Evolutionary conservation across 1,139 yeast genomes (phyloP).

Genomic region (Candida neerlandica): DNA sequence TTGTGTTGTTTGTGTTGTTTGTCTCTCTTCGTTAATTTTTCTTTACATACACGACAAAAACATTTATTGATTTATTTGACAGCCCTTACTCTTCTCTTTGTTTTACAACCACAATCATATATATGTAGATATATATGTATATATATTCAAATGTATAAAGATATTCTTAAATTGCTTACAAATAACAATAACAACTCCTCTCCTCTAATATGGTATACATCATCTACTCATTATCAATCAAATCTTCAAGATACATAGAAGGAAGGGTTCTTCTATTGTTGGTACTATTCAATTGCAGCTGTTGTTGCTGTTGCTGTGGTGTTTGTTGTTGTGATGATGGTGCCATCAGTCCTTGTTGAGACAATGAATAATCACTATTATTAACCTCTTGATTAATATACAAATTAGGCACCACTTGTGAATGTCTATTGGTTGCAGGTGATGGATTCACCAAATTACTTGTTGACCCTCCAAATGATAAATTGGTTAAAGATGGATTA

Average conservation of each 20-base stretch:
- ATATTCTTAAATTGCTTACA: neutral
- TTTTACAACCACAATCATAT: no score
- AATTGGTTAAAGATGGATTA: slow-evolving; percentile 24
- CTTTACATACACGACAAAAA: no score
- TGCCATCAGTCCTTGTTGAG: slow-evolving; percentile 15
- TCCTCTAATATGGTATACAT: no score
- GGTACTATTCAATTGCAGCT: slow-evolving; percentile 11
- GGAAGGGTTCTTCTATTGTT: slow-evolving; percentile 47
- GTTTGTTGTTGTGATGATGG: slow-evolving; percentile 9
- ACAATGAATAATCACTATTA: slow-evolving; percentile 38
- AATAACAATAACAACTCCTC: no score
- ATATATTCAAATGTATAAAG: neutral
- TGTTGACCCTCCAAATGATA: slow-evolving; percentile 30
- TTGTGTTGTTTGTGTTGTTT: slow-evolving; percentile 1
- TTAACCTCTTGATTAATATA: slow-evolving; percentile 39
- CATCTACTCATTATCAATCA: slow-evolving; percentile 41
- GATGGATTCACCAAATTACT: slow-evolving; percentile 27
- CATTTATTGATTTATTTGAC: no score
- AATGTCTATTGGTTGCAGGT: slow-evolving; percentile 32
- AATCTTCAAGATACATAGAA: slow-evolving; percentile 58
- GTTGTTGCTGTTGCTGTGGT: slow-evolving; percentile 17
- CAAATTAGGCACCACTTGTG: slow-evolving; percentile 38
- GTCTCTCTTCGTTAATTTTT: no score
- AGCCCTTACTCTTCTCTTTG: no score
- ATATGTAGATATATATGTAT: no score